phyloP scores from a whole-genome alignment of 305 asterid species.

The Striga hermonthica region DNA sequence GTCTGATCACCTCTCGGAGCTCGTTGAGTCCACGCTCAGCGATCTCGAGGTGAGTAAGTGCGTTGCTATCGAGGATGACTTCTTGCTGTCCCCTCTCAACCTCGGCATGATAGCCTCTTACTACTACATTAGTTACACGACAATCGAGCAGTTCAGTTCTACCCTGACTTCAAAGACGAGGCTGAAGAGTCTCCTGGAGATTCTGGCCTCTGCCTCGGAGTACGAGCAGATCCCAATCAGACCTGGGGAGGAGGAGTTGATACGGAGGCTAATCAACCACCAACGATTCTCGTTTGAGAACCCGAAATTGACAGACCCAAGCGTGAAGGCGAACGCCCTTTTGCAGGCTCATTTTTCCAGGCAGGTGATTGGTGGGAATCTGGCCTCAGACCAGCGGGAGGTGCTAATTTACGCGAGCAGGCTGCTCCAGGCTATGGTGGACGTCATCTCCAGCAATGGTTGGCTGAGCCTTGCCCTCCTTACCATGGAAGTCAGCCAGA shows the following conservation, averaged over 20 bases:
- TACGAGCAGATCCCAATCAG: constrained; percentile 74
- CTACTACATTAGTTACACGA: constrained; percentile 80
- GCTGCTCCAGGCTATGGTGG: constrained; percentile 92
- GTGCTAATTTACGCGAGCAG: constrained; percentile 66
- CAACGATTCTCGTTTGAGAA: constrained; percentile 78
- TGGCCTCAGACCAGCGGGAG: constrained; percentile 81
- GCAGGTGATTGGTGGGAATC: constrained; percentile 67
- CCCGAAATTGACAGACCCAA: constrained; percentile 65
- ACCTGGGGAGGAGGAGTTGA: constrained; percentile 83
- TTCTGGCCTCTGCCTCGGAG: constrained; percentile 84
- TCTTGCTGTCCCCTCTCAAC: constrained; percentile 58
- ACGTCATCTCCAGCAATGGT: constrained; percentile 88
- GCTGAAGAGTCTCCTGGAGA: constrained; percentile 83
- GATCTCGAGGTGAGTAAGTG: constrained; percentile 84
- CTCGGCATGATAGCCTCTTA: constrained; percentile 95
- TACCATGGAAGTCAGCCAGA: constrained; percentile 89
- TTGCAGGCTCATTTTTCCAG: constrained; percentile 89
- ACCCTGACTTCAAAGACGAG: constrained; percentile 73
- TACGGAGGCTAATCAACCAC: constrained; percentile 67
- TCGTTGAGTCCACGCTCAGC: constrained; percentile 66
- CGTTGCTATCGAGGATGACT: constrained; percentile 68
- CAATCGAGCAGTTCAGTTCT: constrained; percentile 88
- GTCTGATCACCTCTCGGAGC: constrained; percentile 88
- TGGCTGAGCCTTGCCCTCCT: constrained; percentile 86
- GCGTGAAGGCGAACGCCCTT: constrained; percentile 83